Conservation (phyloP, 495 filamentous ascomycete species). For the Xylaria flabelliformis region DNA sequence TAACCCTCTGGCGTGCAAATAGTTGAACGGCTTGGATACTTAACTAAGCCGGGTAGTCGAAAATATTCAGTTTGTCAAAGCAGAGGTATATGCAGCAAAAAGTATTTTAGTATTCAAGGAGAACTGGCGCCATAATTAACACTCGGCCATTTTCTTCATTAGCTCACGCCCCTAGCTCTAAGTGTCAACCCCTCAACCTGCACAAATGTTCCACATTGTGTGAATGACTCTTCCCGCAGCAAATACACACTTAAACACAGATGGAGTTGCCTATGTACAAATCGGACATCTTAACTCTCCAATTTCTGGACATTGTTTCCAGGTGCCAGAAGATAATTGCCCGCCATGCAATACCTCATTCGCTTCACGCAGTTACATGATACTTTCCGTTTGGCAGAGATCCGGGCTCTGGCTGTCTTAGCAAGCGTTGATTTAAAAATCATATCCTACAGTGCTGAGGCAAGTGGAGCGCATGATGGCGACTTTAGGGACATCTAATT, state of each 20-base stretch:
- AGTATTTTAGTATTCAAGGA: background rate
- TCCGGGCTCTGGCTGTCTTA: constrained; percentile 79
- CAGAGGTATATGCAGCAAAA: background rate
- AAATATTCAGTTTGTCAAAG: background rate
- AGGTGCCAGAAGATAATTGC: background rate
- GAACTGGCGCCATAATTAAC: constrained; percentile 24
- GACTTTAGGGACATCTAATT: background rate
- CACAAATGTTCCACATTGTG: constrained; percentile 23
- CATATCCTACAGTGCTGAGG: constrained; percentile 71
- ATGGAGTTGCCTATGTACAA: constrained; percentile 15
- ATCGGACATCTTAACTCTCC: background rate
- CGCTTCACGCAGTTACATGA: constrained; percentile 91
- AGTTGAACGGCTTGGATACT: background rate
- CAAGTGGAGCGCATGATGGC: constrained; percentile 48
- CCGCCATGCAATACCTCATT: constrained; percentile 79
- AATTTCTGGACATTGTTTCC: constrained; percentile 1
- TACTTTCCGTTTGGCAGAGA: constrained; percentile 84
- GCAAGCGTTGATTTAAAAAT: constrained; percentile 72
- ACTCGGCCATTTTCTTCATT: constrained; percentile 32
- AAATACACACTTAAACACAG: constrained; percentile 1
- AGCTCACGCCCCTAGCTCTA: constrained; percentile 27
- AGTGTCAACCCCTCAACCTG: constrained; percentile 1
- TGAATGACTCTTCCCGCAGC: constrained; percentile 16
- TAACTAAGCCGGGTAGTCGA: background rate
- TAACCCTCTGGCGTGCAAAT: constrained; percentile 20